These are phyloP conservation scores for Tulasnella sp. DNA, from an alignment of 768 basidiomycete species.

Conservation along the genomic window DNA sequence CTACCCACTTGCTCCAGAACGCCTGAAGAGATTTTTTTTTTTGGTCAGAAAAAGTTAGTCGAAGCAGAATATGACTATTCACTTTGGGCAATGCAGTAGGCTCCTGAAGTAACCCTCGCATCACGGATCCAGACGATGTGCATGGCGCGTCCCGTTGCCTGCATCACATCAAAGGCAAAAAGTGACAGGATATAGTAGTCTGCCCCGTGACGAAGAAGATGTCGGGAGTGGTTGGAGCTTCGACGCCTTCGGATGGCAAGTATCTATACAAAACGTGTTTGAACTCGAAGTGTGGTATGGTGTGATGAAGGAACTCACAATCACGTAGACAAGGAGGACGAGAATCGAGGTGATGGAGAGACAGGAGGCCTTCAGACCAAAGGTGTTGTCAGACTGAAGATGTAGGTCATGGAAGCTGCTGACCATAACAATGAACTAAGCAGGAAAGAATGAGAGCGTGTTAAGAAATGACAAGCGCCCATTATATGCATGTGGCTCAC, in stretches of 20 bases:
- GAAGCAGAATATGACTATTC: too few species aligned
- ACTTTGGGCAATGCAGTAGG: too few species aligned
- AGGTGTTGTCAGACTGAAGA: too few species aligned
- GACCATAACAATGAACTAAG: too few species aligned
- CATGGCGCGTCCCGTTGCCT: slow-evolving; percentile 4
- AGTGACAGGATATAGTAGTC: slow-evolving; percentile 7
- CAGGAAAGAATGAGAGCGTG: too few species aligned
- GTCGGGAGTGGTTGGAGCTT: background rate
- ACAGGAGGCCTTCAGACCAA: background rate
- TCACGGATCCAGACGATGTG: background rate
- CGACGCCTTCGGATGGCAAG: background rate
- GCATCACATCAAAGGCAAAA: background rate
- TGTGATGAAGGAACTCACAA: background rate
- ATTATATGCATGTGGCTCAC: too few species aligned
- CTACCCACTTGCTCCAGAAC: slow-evolving; percentile 33
- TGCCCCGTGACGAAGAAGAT: too few species aligned
- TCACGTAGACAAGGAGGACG: background rate
- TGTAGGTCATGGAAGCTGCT: too few species aligned
- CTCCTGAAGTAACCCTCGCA: background rate
- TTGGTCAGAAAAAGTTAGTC: too few species aligned
- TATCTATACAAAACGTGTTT: background rate
- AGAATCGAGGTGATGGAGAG: background rate
- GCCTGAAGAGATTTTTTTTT: too few species aligned
- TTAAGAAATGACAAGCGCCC: too few species aligned
- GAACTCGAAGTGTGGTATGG: background rate